phyloP scores from a whole-genome alignment of 2,329 filamentous ascomycete genomes.

The Cladophialophora immunda region DNA sequence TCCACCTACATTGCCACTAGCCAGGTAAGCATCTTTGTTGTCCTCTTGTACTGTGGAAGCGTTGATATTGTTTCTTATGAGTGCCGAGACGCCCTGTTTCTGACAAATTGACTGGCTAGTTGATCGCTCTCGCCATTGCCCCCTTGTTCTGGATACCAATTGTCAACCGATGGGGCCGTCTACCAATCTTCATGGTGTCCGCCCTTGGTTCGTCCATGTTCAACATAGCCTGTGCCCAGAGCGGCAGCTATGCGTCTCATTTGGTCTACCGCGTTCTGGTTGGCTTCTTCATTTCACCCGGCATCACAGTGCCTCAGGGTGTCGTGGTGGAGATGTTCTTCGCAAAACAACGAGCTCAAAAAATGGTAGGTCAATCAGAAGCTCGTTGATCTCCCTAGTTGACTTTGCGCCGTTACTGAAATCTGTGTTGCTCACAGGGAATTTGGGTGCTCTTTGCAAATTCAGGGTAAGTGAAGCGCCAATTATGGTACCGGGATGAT shows the following conservation, averaged over 20 bases:
- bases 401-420: neutral
- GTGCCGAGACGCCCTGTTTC: too few species aligned
- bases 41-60: too few species aligned
- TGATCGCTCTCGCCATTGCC: constrained; percentile 7
- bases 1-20: constrained; percentile 3
- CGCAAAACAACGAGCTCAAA: constrained; percentile 11
- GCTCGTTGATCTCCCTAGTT: neutral
- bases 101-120: neutral
- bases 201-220: neutral
- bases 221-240: constrained; percentile 11
- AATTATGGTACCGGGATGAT: too few species aligned
- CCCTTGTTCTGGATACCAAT: constrained; percentile 5
- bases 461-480: neutral
- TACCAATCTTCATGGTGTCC: constrained; percentile 7
- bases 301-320: neutral
- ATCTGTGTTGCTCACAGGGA: neutral
- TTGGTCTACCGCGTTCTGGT: constrained; percentile 6
- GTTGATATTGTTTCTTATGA: too few species aligned
- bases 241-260: constrained; percentile 1
- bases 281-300: constrained; percentile 6
- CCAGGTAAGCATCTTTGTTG: constrained; percentile 8
- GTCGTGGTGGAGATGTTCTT: constrained; percentile 16
- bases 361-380: constrained; percentile 3
- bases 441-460: constrained; percentile 8
- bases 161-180: constrained; percentile 5